Evolutionary conservation across 352 stramenopile genomes (phyloP).

Genomic region (Globisporangium uncinulatum): DNA sequence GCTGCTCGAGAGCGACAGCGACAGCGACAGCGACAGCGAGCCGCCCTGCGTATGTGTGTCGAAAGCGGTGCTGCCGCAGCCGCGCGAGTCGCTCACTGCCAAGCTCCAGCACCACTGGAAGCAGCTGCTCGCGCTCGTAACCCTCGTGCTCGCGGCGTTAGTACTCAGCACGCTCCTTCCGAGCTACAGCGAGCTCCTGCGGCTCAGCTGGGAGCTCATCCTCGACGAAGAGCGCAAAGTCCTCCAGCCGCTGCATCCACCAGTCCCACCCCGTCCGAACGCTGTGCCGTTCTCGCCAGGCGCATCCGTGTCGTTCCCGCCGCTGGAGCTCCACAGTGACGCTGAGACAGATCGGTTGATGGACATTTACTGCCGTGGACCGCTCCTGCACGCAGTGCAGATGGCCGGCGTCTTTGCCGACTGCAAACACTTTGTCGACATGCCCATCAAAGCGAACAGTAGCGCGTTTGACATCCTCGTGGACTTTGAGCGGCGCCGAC

Average conservation of each 20-base stretch:
- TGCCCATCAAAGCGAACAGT: conserved; percentile 85
- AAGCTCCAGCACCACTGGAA: conserved; percentile 8
- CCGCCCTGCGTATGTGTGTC: not conserved
- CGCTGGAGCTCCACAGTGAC: conserved; percentile 23
- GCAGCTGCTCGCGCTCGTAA: not conserved
- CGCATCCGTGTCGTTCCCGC: conserved; percentile 9
- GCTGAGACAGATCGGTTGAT: conserved; percentile 49
- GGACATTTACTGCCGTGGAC: conserved; percentile 72
- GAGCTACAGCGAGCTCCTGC: not conserved
- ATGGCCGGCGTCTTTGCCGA: conserved; percentile 79
- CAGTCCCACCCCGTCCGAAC: not conserved
- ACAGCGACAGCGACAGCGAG: not conserved
- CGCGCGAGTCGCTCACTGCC: not conserved
- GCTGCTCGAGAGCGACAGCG: not conserved
- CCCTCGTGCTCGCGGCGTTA: not conserved
- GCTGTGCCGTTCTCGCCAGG: not conserved
- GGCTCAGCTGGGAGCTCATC: not conserved
- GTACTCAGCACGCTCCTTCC: not conserved
- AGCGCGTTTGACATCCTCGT: conserved; percentile 63
- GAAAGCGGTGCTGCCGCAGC: not conserved
- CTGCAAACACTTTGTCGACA: conserved; percentile 92
- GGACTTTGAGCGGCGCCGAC: conserved; percentile 51
- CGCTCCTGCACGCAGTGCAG: conserved; percentile 64
- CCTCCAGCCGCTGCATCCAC: not conserved
- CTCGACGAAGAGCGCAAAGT: not conserved